Evolutionary conservation across 257 asterid species (phyloP), one percentile per base, ranked within the genome.

Genomic region (Ocimum tenuiflorum): DNA sequence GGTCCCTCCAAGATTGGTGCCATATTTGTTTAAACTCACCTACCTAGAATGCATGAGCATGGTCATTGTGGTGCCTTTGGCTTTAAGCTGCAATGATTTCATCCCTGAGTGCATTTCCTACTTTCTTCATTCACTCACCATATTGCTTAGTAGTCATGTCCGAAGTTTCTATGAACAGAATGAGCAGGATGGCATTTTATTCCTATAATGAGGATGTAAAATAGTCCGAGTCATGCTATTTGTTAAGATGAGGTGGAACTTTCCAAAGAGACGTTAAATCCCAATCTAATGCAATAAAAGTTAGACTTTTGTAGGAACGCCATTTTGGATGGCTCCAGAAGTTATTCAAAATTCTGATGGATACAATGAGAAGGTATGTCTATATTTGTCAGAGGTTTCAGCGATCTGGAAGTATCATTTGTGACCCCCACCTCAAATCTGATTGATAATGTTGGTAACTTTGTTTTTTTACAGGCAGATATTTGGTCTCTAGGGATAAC

Each of bases 301-400:
- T 82, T 73, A 94, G 99, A 94, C 99, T 63, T 94, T 94, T 83
- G 99, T 94, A 78, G 99, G 99, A 71, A 94, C 99, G 60, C 99
- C 99, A 49, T 94, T 94, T 70, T 94, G 99, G 99, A 94, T 94
- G 99, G 99, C 99, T 63, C 99, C 99, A 31, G 99, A 94, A 83
- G 99, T 94, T 52, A 94, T 94, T 82, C 99, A 94, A 78, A 94
- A 94, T 76, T 73, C 99, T 36, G 99, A 94, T 20, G 99, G 99
- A 77, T 94, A 94, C 77, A 90, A 94, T 74, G 99, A 94, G 77
- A 94, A 94, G 96, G 99, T 85, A 80, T 57, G 53, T 56, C 60
- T 13, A 14, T 18, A 14, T 27, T 1, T 27, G n/a, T 27, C 31
- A 27, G 2, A 27, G 31, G 31, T 27, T 27, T 27, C 31, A 27